A percentile compares a stretch with the other conserved stretches of the same genome.
phyloP scores from a whole-genome alignment of 805 yeast genomes.

The Wickerhamia fluorescens region DNA sequence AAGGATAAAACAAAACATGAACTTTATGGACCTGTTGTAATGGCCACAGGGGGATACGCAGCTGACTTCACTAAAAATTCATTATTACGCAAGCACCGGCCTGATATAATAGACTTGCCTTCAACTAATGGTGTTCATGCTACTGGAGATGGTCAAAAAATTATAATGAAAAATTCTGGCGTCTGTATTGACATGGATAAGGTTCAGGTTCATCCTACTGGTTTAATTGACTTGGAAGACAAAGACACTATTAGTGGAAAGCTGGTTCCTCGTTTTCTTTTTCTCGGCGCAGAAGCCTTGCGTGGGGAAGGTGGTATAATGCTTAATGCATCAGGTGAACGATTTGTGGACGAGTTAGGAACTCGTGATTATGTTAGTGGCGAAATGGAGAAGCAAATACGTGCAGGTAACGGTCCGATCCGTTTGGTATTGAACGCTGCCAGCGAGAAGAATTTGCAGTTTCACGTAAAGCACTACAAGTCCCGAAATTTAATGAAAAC shows the following conservation, averaged over 20 bases:
- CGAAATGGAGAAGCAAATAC: conserved; percentile 41
- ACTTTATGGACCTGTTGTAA: conserved; percentile 49
- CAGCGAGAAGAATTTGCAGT: conserved; percentile 38
- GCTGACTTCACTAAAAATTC: conserved; percentile 53
- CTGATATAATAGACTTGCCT: conserved; percentile 50
- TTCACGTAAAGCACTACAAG: conserved; percentile 51
- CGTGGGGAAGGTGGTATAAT: conserved; percentile 63
- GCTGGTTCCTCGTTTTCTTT: conserved; percentile 41
- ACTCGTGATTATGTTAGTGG: conserved; percentile 56
- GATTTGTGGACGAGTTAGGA: conserved; percentile 56
- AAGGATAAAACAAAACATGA: conserved; percentile 23
- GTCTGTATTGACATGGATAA: conserved; percentile 56
- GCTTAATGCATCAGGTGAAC: conserved; percentile 42
- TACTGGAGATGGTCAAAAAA: conserved; percentile 57
- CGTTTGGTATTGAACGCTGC: conserved; percentile 44
- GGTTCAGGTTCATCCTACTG: conserved; percentile 66
- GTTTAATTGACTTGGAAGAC: conserved; percentile 45
- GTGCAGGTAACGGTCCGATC: conserved; percentile 38
- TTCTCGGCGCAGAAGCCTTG: conserved; percentile 59
- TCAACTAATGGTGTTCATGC: conserved; percentile 58
- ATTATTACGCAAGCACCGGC: conserved; percentile 47
- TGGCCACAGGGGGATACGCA: conserved; percentile 64
- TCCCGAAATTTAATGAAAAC: conserved; percentile 49
- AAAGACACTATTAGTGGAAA: conserved; percentile 36
- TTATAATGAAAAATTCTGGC: conserved; percentile 45